Base-by-base conservation (phyloP, 768 basidiomycete genomes). In the Cystobasidiopsis lactophilus region DNA sequence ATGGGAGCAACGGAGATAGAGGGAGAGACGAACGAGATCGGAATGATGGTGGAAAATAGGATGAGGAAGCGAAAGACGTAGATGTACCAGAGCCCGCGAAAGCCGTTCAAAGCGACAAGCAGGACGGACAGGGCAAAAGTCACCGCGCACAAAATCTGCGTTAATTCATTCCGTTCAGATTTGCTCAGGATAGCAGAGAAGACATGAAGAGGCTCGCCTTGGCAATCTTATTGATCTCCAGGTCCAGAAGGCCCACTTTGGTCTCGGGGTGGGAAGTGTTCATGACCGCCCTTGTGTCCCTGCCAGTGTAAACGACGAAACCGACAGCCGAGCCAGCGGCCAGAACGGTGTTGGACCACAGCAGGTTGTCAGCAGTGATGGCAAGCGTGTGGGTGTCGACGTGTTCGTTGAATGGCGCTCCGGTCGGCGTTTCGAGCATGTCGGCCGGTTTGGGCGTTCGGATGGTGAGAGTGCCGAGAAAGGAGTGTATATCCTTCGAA, bases 41-140 rank as follows among this genome's bases (percentile, higher is more conserved):
- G 91, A 63, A 98, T 96, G 66, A 98, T 98, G 27, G 86, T 91
- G 46, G 91, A 95, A 69, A 96, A 98, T 21, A 98, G 73, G 63
- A 98, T 96, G 50, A 98, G 72, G 67, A 98, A 98, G 19, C 93
- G 77, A 69, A 95, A 82, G 29, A 95, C 80, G 63, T 95, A 95
- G 58, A 95, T 79, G 64, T 86, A 91, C 85, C 91, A 95, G 44
- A 76, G 73, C 3, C 93, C 91, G 21, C 91, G 72, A 71, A 96
- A 98, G 14, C 91, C 89, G 61, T 96, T 96, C 55, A 95, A 67
- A 0, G 89, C 93, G 10, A 96, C 93, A 23, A 96, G 78, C 33
- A 82, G 77, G 27, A 98, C 67, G 0, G 89, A 93, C 1, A 96
- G 72, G 1, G 76, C 82, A 61, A 98, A 91, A 0, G 93, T 96